phyloP scores from a whole-genome alignment of 768 basidiomycete genomes.

The Stropharia rugosoannulata region DNA sequence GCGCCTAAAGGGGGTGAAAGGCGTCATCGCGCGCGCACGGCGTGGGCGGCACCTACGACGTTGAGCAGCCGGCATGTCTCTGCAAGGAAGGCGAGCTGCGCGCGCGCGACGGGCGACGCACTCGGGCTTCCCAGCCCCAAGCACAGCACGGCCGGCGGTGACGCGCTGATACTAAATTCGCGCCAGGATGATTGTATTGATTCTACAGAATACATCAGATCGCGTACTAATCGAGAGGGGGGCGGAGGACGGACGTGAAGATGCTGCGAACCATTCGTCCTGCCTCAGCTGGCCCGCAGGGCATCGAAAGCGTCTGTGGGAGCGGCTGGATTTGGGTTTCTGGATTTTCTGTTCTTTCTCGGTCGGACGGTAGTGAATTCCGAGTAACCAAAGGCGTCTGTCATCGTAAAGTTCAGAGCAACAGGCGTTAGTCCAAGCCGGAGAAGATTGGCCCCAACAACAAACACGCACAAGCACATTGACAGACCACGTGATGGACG shows the following conservation, averaged over 20 bases:
- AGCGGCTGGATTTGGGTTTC: constrained; percentile 24
- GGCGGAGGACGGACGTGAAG: constrained; percentile 46
- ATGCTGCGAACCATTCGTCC: constrained; percentile 54
- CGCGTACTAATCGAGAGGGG: constrained; percentile 1
- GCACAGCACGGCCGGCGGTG: constrained; percentile 44
- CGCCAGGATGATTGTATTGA: constrained; percentile 17
- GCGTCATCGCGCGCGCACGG: constrained; percentile 4
- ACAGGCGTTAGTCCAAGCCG: constrained; percentile 1
- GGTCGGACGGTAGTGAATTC: constrained; percentile 51
- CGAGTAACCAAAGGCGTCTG: constrained; percentile 39
- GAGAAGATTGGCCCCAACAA: not conserved
- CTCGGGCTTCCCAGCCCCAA: constrained; percentile 77
- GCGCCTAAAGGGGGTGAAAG: constrained; percentile 37
- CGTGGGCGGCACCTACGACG: constrained; percentile 41
- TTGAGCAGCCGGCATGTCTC: constrained; percentile 49
- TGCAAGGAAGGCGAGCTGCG: constrained; percentile 68
- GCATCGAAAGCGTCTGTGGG: constrained; percentile 39
- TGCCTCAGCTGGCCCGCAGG: constrained; percentile 45
- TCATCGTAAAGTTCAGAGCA: constrained; percentile 6
- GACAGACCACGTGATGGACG: not conserved
- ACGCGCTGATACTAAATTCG: constrained; percentile 9
- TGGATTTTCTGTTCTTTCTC: constrained; percentile 46
- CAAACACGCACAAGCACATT: not conserved
- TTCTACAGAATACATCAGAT: constrained; percentile 11
- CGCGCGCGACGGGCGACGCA: constrained; percentile 57